Base-by-base conservation (phyloP, 1,139 yeast species). In the Torulaspora globosa region DNA sequence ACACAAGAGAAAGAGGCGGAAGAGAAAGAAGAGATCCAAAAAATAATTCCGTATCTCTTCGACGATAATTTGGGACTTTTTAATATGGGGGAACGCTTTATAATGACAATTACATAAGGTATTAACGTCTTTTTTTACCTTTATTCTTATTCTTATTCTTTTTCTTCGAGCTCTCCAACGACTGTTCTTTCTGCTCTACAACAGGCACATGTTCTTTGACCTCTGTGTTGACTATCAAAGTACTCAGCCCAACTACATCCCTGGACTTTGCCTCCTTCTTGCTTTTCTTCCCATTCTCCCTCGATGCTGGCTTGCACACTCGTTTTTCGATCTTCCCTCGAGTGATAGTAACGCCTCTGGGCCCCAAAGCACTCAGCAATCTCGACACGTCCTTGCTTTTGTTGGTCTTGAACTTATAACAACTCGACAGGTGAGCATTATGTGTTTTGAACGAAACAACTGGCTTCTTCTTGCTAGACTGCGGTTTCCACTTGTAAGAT, bases 351-450 rank as follows among this genome's bases (percentile, higher is more conserved):
- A 85, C 84, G 2, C 94, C 92, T 50, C 78, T 74, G 3, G 97
- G 96, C 0, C 97, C 97, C 43, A 89, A 63, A n/a, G 90, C 88
- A 32, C 87, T 79, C 63, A 88, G 69, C 27, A 90, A 65, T 57
- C 92, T 76, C 14, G 92, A 82, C 35, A 90, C 76, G 63, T 89
- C 96, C 65, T 89, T 89, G 39, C 75, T 68, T 57, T 83, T 83
- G 52, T 71, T 69, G 0, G 95, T 81, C 48, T 73, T 74, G 59
- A 75, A 78, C 54, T 76, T 76, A 64, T 84, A 76, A 47, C 85
- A 75, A 37, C 81, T 74, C 2, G 95, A 95, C 11, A 82, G 73
- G 14, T 70, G 73, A 1, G 95, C 80, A 59, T 89, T 92, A 57
- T 68, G 84, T 0, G 88, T 76, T 63, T 86, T 88, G 65, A 87